Percentiles rank a stretch among this genome's conserved stretches.
These are phyloP conservation scores for Wickerhamomyces sydowiorum DNA, from an alignment of 805 yeast genomes.

Conservation along the genomic window DNA sequence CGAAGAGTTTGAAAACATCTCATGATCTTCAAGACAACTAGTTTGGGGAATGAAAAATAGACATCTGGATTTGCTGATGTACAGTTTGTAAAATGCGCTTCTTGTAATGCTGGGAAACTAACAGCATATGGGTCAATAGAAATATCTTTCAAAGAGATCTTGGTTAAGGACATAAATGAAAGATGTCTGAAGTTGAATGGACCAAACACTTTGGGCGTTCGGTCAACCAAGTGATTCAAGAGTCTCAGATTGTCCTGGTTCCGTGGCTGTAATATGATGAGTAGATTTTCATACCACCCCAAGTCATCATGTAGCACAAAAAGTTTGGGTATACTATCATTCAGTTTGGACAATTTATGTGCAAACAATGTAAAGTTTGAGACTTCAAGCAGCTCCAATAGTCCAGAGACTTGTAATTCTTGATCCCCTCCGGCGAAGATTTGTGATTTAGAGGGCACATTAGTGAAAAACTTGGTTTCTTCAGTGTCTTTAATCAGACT, in stretches of 20 bases:
- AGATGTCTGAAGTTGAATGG: neutral
- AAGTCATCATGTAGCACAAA: neutral
- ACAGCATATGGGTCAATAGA: neutral
- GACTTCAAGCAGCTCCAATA: neutral
- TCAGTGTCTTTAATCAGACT: neutral
- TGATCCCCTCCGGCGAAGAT: neutral
- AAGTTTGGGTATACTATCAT: neutral
- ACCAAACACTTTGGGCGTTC: neutral
- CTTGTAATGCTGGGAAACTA: neutral
- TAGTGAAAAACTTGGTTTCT: neutral
- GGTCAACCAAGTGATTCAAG: neutral
- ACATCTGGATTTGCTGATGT: neutral
- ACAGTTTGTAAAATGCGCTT: neutral
- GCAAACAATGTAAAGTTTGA: neutral
- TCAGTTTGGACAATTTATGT: neutral
- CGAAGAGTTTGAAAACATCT: neutral
- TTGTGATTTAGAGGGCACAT: neutral
- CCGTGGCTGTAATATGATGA: neutral
- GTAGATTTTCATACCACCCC: neutral
- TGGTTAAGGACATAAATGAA: neutral
- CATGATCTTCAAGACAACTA: neutral
- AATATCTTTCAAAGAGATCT: neutral
- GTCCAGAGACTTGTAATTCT: neutral
- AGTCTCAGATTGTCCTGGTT: neutral
- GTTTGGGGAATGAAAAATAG: neutral